These are phyloP conservation scores for Scheffersomyces lignicola DNA, from an alignment of 1,139 yeast genomes.

Conservation along the genomic window DNA sequence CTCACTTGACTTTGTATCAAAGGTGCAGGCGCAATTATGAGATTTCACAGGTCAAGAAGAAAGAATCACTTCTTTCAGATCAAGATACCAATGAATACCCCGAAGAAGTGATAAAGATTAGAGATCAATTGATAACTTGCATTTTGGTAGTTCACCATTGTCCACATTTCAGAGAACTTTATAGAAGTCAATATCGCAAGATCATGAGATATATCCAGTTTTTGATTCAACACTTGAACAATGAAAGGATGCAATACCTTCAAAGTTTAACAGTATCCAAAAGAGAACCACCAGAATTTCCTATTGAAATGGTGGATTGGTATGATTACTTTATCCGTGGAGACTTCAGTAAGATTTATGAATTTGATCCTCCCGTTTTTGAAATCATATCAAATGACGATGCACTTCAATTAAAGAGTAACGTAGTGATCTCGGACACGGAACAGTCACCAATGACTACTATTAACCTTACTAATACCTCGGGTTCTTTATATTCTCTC, in stretches of 20 bases:
- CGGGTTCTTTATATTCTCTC: no score
- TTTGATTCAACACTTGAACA: neutral
- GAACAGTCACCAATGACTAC: no score
- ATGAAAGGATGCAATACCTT: conserved; percentile 1
- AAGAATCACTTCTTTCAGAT: neutral
- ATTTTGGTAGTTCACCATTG: conserved; percentile 6
- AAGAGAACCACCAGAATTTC: neutral
- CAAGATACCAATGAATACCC: conserved; percentile 2
- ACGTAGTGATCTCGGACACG: no score
- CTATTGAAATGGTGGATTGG: conserved; percentile 2
- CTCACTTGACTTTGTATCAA: conserved; percentile 1
- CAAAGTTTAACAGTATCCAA: neutral
- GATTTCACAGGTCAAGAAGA: conserved; percentile 1
- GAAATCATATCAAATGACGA: no score
- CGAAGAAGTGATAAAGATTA: conserved; percentile 1
- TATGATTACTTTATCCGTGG: conserved; percentile 1
- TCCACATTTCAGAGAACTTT: conserved; percentile 1
- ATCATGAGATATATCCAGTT: conserved; percentile 3
- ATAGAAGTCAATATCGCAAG: neutral
- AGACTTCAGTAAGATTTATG: conserved; percentile 4
- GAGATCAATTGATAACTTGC: conserved; percentile 1
- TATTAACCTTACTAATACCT: no score
- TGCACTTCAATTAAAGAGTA: no score
- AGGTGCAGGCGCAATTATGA: conserved; percentile 1
- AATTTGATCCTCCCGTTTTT: conserved; percentile 3